phyloP scores from a whole-genome alignment of 352 stramenopile species.

The Phytophthora sp. region DNA sequence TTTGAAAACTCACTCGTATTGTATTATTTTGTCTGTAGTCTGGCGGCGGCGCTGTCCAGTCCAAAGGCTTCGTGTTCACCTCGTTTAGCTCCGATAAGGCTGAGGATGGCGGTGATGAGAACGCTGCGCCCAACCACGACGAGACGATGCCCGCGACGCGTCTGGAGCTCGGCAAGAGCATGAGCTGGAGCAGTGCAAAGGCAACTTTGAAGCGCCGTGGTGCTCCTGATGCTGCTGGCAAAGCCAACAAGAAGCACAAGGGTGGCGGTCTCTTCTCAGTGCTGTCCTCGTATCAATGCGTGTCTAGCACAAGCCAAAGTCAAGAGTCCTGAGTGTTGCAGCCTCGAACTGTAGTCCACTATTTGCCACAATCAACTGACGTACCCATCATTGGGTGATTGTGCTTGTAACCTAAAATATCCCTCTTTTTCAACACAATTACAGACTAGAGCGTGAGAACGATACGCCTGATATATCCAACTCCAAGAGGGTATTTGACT shows the following conservation, averaged over 20 bases:
- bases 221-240: background rate
- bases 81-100: slow-evolving; percentile 59
- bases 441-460: too few species aligned
- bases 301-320: slow-evolving; percentile 49
- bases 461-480: too few species aligned
- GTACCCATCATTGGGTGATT: background rate
- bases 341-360: slow-evolving; percentile 14
- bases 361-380: slow-evolving; percentile 27
- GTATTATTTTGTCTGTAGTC: slow-evolving; percentile 14
- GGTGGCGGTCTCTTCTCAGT: slow-evolving; percentile 70
- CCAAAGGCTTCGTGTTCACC: slow-evolving; percentile 86
- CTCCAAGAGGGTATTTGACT: too few species aligned
- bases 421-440: too few species aligned
- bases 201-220: slow-evolving; percentile 29
- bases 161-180: slow-evolving; percentile 53
- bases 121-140: slow-evolving; percentile 34
- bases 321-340: slow-evolving; percentile 28
- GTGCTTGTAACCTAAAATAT: background rate
- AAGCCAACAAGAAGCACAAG: slow-evolving; percentile 47
- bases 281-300: slow-evolving; percentile 74
- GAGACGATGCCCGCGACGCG: slow-evolving; percentile 21
- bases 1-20: slow-evolving; percentile 9
- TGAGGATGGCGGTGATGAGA: slow-evolving; percentile 47
- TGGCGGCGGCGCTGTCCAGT: slow-evolving; percentile 25
- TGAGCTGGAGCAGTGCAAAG: slow-evolving; percentile 50